Base-by-base conservation (phyloP, 129 eudicot species). In the Flaveria trinervia region DNA sequence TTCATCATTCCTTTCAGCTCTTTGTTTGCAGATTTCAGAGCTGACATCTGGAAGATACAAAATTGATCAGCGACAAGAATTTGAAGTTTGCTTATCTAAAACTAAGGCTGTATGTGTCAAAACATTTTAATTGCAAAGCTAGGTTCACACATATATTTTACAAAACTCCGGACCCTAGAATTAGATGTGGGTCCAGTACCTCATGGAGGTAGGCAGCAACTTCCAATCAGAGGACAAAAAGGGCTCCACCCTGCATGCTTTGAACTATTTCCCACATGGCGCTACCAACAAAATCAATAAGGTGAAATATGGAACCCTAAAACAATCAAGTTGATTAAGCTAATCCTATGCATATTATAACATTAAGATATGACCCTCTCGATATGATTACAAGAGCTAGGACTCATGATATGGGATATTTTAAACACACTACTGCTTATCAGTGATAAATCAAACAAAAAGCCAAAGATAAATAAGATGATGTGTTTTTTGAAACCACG, bases 1-100 rank as follows among this genome's bases (percentile, higher is more conserved):
- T 92, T 92, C 96, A 92, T 92, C 98, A 92, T 92, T 77, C 98
- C 98, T 83, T 92, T 92, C 83, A 92, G 79, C 67, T 92, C 98
- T 78, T 90, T 92, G 77, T 92, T 92, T 49, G 96, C 98, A 15
- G 96, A 82, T 75, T 92, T 89, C 85, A 92, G 33, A 52, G 98
- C 98, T 39, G 96, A 84, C 98, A 92, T 86, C 98, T 92, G 91
- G 17, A 79, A 71, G 77, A 55, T 22, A 49, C n/a, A 5, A 65
- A 75, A 25, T 22, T 14, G 70, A 66, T 74, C 55, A 68, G 54
- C 49, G 22, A 28, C 55, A 71, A 71, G 17, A 20, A 74, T 50
- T 30, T 25, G 14, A 50, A 46, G 68, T 71, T 68, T 25, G 33
- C 16, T 20, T 50, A 56, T 36, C 55, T 59, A n/a, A 83, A 79